phyloP scores from a whole-genome alignment of 148 eudicot genomes.

The Nepenthes gracilis region DNA sequence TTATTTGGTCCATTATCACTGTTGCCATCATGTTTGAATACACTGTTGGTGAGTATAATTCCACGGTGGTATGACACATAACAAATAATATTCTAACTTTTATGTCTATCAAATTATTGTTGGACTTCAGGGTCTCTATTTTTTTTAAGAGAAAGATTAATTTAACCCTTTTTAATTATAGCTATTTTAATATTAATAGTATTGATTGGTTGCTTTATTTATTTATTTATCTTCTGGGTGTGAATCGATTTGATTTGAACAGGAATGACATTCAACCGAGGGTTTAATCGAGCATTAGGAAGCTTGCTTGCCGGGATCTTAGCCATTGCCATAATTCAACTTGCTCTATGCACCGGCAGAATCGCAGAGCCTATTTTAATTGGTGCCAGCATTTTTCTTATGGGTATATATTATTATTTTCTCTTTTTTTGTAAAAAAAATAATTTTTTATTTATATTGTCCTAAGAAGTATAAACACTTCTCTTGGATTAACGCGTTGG shows the following conservation, averaged over 20 bases:
- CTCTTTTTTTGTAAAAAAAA: too few relatives aligned
- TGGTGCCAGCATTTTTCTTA: constrained; percentile 40
- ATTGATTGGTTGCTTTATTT: neutral
- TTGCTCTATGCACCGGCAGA: constrained; percentile 28
- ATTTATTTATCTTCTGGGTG: neutral
- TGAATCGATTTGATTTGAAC: neutral
- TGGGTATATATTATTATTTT: constrained; percentile 21
- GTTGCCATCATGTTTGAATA: constrained; percentile 62
- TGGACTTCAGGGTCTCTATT: too few relatives aligned
- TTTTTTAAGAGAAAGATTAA: too few relatives aligned
- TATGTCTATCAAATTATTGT: too few relatives aligned
- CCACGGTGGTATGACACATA: neutral
- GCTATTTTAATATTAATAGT: too few relatives aligned
- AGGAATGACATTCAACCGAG: constrained; percentile 52
- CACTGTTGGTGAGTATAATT: constrained; percentile 43
- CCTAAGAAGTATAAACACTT: too few relatives aligned
- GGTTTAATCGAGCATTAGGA: constrained; percentile 62
- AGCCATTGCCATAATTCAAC: constrained; percentile 37
- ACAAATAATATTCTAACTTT: too few relatives aligned
- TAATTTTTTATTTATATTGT: neutral
- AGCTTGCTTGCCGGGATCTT: constrained; percentile 44
- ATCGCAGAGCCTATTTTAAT: constrained; percentile 36
- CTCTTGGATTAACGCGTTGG: too few relatives aligned
- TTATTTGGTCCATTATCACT: constrained; percentile 63
- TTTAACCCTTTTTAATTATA: neutral